Evolutionary conservation across 169 alveolate genomes (phyloP).

Genomic region (Eimeria falciformis): DNA sequence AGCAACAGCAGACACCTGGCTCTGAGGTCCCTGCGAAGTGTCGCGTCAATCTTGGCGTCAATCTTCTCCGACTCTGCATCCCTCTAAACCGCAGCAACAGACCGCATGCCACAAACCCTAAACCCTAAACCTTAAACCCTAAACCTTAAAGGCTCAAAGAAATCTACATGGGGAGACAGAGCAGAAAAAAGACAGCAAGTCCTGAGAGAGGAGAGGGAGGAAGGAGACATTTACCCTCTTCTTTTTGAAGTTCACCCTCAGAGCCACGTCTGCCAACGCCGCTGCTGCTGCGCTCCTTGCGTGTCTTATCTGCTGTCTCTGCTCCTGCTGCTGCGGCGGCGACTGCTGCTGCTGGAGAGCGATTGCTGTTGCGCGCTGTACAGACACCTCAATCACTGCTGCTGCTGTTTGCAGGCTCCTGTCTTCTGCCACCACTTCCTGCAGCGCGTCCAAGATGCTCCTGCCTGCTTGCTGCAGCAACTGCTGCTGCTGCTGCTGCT

Average conservation of each 20-base stretch:
- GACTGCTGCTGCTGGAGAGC: constrained; percentile 52
- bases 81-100: background rate
- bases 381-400: constrained; percentile 21
- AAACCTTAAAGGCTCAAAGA: background rate
- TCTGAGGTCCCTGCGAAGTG: constrained; percentile 43
- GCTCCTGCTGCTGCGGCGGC: background rate
- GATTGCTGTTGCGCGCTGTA: constrained; percentile 23
- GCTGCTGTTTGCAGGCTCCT: constrained; percentile 56
- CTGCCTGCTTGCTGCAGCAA: constrained; percentile 55
- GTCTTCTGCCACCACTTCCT: constrained; percentile 2
- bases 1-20: background rate
- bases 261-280: constrained; percentile 22
- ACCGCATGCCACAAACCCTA: background rate
- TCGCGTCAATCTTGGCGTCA: background rate
- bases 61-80: constrained; percentile 32
- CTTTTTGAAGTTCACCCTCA: background rate
- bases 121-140: constrained; percentile 16
- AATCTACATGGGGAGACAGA: background rate
- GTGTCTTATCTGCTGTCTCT: background rate
- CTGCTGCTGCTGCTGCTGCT: constrained; percentile 21
- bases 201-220: background rate
- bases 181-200: background rate
- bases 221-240: background rate
- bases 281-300: constrained; percentile 50
- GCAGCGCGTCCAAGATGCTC: constrained; percentile 36